Percentiles rank a stretch among this genome's conserved stretches.
Conservation (phyloP, 1,284 basidiomycete species). For the Leccinum subspadiceum region DNA sequence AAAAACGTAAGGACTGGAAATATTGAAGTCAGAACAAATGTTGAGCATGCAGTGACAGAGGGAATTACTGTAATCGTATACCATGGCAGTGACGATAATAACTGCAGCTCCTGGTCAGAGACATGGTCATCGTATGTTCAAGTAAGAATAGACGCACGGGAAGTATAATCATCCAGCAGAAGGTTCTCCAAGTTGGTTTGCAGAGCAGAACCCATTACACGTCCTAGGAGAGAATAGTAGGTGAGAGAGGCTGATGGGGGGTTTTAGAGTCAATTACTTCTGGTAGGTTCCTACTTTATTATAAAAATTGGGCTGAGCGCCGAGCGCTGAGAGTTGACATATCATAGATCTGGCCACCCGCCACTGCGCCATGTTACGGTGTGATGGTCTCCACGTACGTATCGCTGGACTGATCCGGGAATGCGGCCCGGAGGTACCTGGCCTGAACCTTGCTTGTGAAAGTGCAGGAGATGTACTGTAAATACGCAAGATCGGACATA, state of each 20-base stretch:
- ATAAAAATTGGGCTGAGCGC: neutral
- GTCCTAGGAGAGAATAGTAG: neutral
- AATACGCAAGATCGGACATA: too few relatives aligned
- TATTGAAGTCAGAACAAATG: neutral
- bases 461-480: too few relatives aligned
- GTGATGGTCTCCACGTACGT: too few relatives aligned
- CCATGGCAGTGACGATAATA: neutral
- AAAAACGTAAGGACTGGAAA: neutral
- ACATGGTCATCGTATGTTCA: neutral
- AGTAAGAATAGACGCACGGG: neutral
- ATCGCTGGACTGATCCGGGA: too few relatives aligned
- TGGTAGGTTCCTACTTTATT: neutral
- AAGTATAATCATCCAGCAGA: neutral
- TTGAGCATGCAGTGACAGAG: neutral
- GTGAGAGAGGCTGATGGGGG: neutral
- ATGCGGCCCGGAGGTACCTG: too few relatives aligned
- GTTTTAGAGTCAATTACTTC: neutral
- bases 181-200: neutral
- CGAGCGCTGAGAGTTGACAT: neutral
- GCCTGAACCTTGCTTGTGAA: too few relatives aligned
- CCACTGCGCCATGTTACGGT: too few relatives aligned
- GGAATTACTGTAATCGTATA: neutral
- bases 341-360: too few relatives aligned
- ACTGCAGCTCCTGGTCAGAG: neutral
- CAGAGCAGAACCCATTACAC: neutral